phyloP scores from a whole-genome alignment of 768 basidiomycete genomes.

The Suillus sp. region DNA sequence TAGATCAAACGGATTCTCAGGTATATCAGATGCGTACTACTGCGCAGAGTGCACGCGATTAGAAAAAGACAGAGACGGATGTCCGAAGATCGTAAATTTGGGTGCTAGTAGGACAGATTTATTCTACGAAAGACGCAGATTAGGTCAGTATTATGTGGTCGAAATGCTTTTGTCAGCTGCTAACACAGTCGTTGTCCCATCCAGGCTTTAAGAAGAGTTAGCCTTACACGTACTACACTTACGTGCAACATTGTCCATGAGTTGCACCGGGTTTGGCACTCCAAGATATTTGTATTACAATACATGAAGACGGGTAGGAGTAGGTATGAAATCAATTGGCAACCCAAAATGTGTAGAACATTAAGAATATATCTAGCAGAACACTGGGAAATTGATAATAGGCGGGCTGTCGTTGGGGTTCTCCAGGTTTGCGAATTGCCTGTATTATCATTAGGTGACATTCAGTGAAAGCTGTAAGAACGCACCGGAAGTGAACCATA shows the following conservation, averaged over 20 bases:
- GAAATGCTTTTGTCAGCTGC: background rate
- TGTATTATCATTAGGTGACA: constrained; percentile 21
- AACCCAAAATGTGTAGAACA: constrained; percentile 1
- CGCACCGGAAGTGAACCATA: constrained; percentile 72
- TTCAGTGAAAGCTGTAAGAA: constrained; percentile 12
- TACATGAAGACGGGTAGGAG: background rate
- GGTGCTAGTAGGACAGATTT: constrained; percentile 91
- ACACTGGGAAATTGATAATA: constrained; percentile 64
- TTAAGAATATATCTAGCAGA: constrained; percentile 35
- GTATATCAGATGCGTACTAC: constrained; percentile 98
- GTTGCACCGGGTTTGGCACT: background rate
- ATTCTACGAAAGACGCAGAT: constrained; percentile 86
- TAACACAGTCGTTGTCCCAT: background rate
- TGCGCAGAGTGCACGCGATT: constrained; percentile 96
- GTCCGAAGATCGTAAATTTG: constrained; percentile 97
- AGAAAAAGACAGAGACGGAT: constrained; percentile 97
- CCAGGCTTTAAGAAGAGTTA: constrained; percentile 38
- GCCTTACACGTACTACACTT: constrained; percentile 3
- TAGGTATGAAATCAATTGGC: background rate
- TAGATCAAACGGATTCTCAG: constrained; percentile 40
- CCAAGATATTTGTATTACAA: background rate
- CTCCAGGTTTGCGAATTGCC: constrained; percentile 60
- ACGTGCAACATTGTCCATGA: background rate
- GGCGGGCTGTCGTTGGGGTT: constrained; percentile 54
- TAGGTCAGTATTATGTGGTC: constrained; percentile 50